Evolutionary conservation across 1,284 basidiomycete species (phyloP).

Genomic region (Ceratobasidium sp.): DNA sequence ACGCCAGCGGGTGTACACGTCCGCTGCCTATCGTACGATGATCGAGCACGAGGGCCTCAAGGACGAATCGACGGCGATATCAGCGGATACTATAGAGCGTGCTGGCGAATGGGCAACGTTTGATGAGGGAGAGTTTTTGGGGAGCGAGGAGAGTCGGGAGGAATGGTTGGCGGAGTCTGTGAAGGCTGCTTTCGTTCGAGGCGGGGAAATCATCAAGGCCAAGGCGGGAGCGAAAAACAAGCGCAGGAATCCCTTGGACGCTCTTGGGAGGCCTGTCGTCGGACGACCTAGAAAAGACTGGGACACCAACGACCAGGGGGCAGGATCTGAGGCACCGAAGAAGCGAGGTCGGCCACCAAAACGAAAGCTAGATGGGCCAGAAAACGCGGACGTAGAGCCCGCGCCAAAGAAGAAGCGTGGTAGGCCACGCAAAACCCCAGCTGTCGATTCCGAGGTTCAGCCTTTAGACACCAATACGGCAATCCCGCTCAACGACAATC

Average conservation of each 20-base stretch:
- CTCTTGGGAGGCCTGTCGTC: constrained; percentile 53
- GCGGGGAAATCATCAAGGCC: constrained; percentile 52
- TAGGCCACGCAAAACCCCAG: constrained; percentile 55
- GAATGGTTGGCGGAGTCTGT: constrained; percentile 14
- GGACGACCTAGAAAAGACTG: constrained; percentile 57
- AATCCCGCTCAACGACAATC: background rate
- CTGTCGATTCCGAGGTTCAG: background rate
- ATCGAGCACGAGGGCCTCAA: constrained; percentile 30
- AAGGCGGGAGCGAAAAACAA: constrained; percentile 46
- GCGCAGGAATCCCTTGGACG: constrained; percentile 50
- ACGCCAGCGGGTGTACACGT: constrained; percentile 81
- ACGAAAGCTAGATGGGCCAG: constrained; percentile 15
- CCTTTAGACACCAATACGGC: background rate
- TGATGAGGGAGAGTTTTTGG: constrained; percentile 32
- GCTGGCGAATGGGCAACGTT: constrained; percentile 43
- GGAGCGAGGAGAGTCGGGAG: background rate
- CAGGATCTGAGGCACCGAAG: constrained; percentile 12
- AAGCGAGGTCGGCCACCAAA: constrained; percentile 18
- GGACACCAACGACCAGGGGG: background rate
- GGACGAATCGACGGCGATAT: background rate
- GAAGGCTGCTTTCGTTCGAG: constrained; percentile 6
- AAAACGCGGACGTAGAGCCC: constrained; percentile 10
- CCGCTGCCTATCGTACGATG: constrained; percentile 55
- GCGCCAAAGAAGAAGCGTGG: constrained; percentile 58
- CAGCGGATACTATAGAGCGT: constrained; percentile 13